A percentile compares a stretch with the other conserved stretches of the same genome.
Evolutionary conservation across 805 yeast species (phyloP).

Genomic region (Blastobotrys muscicola): DNA sequence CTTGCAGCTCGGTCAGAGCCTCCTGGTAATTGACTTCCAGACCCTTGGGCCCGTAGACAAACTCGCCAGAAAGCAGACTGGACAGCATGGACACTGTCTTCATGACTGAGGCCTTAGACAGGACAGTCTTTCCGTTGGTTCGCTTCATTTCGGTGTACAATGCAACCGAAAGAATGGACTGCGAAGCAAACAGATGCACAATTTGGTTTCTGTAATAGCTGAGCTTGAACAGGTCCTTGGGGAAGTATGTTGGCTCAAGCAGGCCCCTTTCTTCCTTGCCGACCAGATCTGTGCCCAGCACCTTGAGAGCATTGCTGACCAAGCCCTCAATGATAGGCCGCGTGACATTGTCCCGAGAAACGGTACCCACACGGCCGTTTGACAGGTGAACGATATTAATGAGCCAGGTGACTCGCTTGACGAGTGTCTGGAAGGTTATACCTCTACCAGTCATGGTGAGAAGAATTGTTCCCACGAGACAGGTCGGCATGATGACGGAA

Average conservation of each 20-base stretch:
- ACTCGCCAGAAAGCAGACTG: constrained; percentile 30
- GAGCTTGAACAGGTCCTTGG: constrained; percentile 45
- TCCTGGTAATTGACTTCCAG: constrained; percentile 25
- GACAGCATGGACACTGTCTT: constrained; percentile 29
- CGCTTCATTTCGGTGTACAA: constrained; percentile 26
- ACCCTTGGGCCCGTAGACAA: constrained; percentile 31
- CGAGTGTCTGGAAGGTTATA: constrained; percentile 27
- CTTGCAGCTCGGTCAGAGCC: constrained; percentile 23
- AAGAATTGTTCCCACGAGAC: constrained; percentile 41
- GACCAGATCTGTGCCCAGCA: constrained; percentile 31
- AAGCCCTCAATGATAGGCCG: constrained; percentile 24
- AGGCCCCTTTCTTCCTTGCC: constrained; percentile 23
- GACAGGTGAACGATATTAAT: constrained; percentile 26
- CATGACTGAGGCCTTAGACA: constrained; percentile 22
- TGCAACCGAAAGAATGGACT: constrained; percentile 39
- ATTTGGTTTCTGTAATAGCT: constrained; percentile 49
- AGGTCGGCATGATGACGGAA: constrained; percentile 44
- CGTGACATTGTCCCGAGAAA: constrained; percentile 14
- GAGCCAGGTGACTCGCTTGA: constrained; percentile 29
- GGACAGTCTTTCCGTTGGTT: constrained; percentile 14
- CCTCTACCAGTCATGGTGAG: constrained; percentile 34
- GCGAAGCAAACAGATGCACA: constrained; percentile 45
- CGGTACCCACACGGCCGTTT: constrained; percentile 33
- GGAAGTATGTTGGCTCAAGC: constrained; percentile 30
- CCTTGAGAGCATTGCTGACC: constrained; percentile 31